Evolutionary conservation across 2,329 filamentous ascomycete genomes (phyloP).

Genomic region (Aspergillus versicolor): DNA sequence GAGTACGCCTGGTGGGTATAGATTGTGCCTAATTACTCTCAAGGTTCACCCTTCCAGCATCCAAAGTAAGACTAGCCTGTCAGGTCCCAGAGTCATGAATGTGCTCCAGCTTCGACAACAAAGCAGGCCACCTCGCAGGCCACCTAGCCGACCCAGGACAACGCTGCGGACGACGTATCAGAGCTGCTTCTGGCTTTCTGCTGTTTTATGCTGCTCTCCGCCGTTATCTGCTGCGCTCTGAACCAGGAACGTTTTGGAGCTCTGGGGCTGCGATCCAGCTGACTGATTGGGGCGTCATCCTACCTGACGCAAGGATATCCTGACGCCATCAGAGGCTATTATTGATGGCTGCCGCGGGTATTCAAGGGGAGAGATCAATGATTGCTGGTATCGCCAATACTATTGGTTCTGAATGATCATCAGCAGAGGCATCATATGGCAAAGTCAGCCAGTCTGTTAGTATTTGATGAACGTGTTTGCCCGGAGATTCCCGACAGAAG

Average conservation of each 20-base stretch:
- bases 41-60: neutral
- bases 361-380: conserved; percentile 3
- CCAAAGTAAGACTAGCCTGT: neutral
- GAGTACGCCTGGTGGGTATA: no score
- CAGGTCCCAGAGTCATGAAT: neutral
- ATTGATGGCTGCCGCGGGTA: conserved; percentile 2
- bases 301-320: conserved; percentile 6
- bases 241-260: neutral
- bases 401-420: neutral
- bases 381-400: neutral
- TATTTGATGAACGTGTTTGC: neutral
- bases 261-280: neutral
- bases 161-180: conserved; percentile 3
- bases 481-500: neutral
- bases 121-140: neutral
- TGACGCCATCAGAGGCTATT: conserved; percentile 13
- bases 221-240: neutral
- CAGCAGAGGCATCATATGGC: neutral
- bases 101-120: no score
- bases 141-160: neutral
- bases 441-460: neutral
- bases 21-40: no score
- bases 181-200: neutral
- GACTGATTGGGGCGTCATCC: conserved; percentile 2
- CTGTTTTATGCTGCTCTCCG: no score